A percentile compares a stretch with the other conserved stretches of the same genome.
These are phyloP conservation scores for Irpex lacteus DNA, from an alignment of 1,284 basidiomycete species.

Conservation along the genomic window DNA sequence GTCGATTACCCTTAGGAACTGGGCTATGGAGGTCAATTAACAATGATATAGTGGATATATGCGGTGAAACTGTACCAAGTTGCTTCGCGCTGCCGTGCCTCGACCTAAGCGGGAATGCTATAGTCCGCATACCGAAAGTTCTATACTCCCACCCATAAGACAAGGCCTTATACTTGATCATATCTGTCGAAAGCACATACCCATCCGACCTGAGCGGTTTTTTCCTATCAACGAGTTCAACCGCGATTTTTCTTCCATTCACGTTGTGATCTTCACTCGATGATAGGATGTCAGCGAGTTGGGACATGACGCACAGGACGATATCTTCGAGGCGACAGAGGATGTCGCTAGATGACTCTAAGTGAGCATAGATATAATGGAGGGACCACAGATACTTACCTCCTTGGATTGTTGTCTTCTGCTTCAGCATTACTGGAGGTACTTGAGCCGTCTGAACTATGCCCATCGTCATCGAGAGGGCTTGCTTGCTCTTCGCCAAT, in stretches of 20 bases:
- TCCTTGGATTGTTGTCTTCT: neutral
- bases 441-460: neutral
- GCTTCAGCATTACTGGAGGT: neutral
- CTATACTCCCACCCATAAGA: neutral
- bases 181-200: slow-evolving; percentile 18
- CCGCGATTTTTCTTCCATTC: slow-evolving; percentile 20
- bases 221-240: slow-evolving; percentile 29
- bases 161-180: neutral
- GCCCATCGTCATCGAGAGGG: neutral
- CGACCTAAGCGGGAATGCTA: slow-evolving; percentile 36
- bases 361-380: neutral
- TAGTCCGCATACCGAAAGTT: slow-evolving; percentile 15
- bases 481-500: no score
- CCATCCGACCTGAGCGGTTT: slow-evolving; percentile 22
- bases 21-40: slow-evolving; percentile 42
- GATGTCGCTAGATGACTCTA: neutral
- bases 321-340: slow-evolving; percentile 47
- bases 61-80: slow-evolving; percentile 43
- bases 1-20: slow-evolving; percentile 60
- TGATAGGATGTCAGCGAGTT: slow-evolving; percentile 37
- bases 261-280: slow-evolving; percentile 6
- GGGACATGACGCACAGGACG: slow-evolving; percentile 49
- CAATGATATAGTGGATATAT: slow-evolving; percentile 9
- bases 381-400: neutral
- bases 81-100: slow-evolving; percentile 45